Conservation (phyloP, 2,329 filamentous ascomycete genomes). For the Cladorrhinum sp. region DNA sequence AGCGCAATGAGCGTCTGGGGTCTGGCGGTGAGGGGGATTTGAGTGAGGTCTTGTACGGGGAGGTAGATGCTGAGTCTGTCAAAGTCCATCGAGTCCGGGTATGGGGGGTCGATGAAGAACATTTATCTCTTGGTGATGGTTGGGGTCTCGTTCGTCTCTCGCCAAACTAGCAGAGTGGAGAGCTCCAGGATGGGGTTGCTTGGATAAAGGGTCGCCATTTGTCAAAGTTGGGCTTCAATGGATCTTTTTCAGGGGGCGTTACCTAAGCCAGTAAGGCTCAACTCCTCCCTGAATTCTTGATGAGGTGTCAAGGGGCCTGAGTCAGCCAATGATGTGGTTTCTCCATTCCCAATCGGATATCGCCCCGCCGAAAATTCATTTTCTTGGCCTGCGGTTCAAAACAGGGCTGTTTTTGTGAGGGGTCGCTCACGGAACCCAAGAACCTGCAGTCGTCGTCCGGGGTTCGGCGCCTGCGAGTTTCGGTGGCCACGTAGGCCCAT, state of each 20-base stretch:
- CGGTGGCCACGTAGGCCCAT: slow-evolving; percentile 18
- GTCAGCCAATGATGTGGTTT: slow-evolving; percentile 15
- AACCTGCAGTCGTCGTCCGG: slow-evolving; percentile 8
- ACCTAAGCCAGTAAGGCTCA: slow-evolving; percentile 9
- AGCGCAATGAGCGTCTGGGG: slow-evolving; percentile 24
- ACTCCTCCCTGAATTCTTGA: slow-evolving; percentile 2
- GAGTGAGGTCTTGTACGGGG: not conserved
- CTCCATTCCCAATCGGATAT: slow-evolving; percentile 23
- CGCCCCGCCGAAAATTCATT: slow-evolving; percentile 15
- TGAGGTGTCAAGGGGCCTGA: slow-evolving; percentile 18
- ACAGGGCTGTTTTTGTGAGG: slow-evolving; percentile 18
- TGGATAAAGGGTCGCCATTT: slow-evolving; percentile 13
- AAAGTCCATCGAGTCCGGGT: not conserved
- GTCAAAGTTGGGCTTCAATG: slow-evolving; percentile 22
- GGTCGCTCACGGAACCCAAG: slow-evolving; percentile 10
- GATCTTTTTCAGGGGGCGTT: not conserved
- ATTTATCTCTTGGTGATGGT: not conserved
- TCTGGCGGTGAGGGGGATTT: slow-evolving; percentile 25
- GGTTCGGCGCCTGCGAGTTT: not conserved
- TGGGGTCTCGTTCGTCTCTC: not conserved
- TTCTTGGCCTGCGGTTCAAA: not conserved
- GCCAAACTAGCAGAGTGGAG: not conserved
- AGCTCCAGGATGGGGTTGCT: not conserved
- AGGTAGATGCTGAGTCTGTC: slow-evolving; percentile 3
- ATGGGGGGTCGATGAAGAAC: not conserved